phyloP scores from a whole-genome alignment of 23 red algal genomes.

The Pyropia yezoensis region DNA sequence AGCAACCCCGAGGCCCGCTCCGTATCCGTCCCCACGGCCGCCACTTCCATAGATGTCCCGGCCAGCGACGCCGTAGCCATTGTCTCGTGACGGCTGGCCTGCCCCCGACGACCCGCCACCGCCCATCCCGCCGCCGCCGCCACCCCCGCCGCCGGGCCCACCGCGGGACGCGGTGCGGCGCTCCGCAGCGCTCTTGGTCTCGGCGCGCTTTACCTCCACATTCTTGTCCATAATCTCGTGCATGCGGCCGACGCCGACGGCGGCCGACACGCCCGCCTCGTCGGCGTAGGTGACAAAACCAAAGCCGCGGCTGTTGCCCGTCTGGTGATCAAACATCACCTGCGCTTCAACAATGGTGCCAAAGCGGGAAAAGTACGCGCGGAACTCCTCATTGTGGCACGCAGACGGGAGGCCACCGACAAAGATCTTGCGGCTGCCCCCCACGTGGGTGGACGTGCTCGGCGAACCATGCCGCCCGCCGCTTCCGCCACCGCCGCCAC shows the following conservation, averaged over 20 bases:
- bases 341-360: constrained; percentile 69
- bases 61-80: too few relatives aligned
- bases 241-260: constrained; percentile 32
- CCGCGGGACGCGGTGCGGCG: too few relatives aligned
- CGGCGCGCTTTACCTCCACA: constrained; percentile 82
- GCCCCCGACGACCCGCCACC: too few relatives aligned
- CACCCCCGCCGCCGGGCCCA: too few relatives aligned
- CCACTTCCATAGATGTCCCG: too few relatives aligned
- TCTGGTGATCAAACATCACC: constrained; percentile 94
- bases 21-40: too few relatives aligned
- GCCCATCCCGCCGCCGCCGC: too few relatives aligned
- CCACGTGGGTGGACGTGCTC: constrained; percentile 13
- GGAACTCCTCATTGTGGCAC: constrained; percentile 68
- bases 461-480: constrained; percentile 1
- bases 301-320: constrained; percentile 82
- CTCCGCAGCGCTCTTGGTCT: constrained; percentile 56
- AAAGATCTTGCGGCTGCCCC: constrained; percentile 77
- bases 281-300: constrained; percentile 86
- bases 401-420: constrained; percentile 80
- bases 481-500: neutral
- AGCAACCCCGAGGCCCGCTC: too few relatives aligned
- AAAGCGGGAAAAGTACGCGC: constrained; percentile 66
- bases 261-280: constrained; percentile 53
- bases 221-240: constrained; percentile 71
- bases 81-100: too few relatives aligned